Base-by-base conservation (phyloP, 2,329 filamentous ascomycete species). In the Orbilia quercus region DNA sequence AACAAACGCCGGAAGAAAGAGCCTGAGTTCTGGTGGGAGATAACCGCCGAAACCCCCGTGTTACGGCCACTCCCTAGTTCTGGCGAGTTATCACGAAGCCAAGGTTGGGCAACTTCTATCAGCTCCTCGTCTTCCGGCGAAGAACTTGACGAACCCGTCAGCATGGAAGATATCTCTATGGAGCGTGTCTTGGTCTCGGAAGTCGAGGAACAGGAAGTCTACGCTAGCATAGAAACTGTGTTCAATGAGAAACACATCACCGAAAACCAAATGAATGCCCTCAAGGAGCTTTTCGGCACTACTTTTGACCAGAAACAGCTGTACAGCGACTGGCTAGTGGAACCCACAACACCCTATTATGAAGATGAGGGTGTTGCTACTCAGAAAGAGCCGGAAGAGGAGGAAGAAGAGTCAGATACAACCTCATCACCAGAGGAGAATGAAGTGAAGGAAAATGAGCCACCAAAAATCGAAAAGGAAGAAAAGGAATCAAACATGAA, bases 1-100 rank as follows among this genome's bases (percentile, higher is more conserved):
- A 72, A 62, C 34, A 72, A 72, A 25, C 67, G 67, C 16, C 53
- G 59, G 38, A 72, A 50, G 53, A 72, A 55, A 48, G 51, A 64
- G 12, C 59, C 67, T 5, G 59, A 72, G 44, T 53, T 44, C 22
- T 59, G 53, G 63, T 67, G 63, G 63, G 67, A 72, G 34, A 60
- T 72, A 14, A 72, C 67, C 2, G 50, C 44, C 2, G 67, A 72
- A 40, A 72, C 67, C 1, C 55, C 67, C 18, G 44, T 72, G n/a
- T 44, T 72, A 9, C 50, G 45, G 12, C 28, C 58, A n/a, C 62
- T 53, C 12, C 67, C 67, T 3, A 72, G 59, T 36, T 65, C 67
- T 7, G 57, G 58, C 11, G 59, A 53, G 38, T 16, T 44, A 28
- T 72, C 67, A 16, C 44, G 57, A 40, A 72, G 45, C 47, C 47